Base-by-base conservation (phyloP, 192 early-diverging fungal species). In the Umbelopsis sp. region DNA sequence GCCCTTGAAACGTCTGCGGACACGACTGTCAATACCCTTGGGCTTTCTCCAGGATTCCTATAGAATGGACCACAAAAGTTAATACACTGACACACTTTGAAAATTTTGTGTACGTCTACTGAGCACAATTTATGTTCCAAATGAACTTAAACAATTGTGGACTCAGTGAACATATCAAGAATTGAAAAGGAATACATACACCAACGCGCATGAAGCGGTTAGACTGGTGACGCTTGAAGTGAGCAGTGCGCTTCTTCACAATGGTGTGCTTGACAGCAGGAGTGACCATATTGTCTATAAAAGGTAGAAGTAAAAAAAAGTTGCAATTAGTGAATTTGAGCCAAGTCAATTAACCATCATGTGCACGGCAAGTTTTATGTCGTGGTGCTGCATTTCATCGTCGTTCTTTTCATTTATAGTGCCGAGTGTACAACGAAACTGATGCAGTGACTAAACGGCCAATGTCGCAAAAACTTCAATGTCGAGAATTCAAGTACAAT, bases 21-120 rank as follows among this genome's bases (percentile, higher is more conserved):
- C 95, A 69, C 93, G 88, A 89, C 92, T 95, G 83, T 99, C 98
- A 89, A 99, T 99, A 98, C 98, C 98, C 86, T 92, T 94, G 77
- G 98, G 98, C 86, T 98, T 96, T 87, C 98, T 93, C 98, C 98
- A 99, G 75, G 94, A 94, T 80, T 90, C 89, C 92, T 95, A 86
- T 64, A 66, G 55, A 35, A 53, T 13, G 27, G 7, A 55, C 21
- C 21, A 51, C 12, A 50, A 50, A 33, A n/a, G 6, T 18, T 35
- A 61, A 35, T 2, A 27, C 3, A 35, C 25, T 18, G 27, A 35
- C 52, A 61, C 55, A 61, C n/a, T 44, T 50, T 21, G n/a, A 10
- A 20, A 49, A 15, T 23, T 15, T 52, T n/a, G 5, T 46, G 18
- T 64, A n/a, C 10, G 22, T 46, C 46, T 16, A 8, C 25, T 27